A percentile compares a stretch with the other conserved stretches of the same genome.
phyloP scores from a whole-genome alignment of 352 stramenopile genomes.

The Phytophthora cryptogea region DNA sequence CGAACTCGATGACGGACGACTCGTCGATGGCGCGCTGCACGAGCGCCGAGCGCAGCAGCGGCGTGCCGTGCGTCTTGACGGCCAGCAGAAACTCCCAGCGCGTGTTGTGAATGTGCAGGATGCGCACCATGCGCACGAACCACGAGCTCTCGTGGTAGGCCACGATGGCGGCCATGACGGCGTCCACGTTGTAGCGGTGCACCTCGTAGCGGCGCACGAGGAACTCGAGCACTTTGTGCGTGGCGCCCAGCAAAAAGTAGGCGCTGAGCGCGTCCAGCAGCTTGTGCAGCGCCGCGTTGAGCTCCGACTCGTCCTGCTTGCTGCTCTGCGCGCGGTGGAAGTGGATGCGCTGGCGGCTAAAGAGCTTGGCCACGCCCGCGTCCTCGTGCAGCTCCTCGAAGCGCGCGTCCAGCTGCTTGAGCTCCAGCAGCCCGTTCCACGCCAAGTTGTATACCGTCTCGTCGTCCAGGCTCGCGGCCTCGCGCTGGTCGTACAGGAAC shows the following conservation, averaged over 20 bases:
- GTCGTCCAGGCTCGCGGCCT: constrained; percentile 80
- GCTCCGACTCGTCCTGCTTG: constrained; percentile 61
- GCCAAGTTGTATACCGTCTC: constrained; percentile 87
- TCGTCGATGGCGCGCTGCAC: constrained; percentile 80
- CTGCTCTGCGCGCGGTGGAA: constrained; percentile 78
- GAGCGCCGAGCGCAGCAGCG: constrained; percentile 67
- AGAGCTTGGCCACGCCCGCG: constrained; percentile 57
- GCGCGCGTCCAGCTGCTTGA: constrained; percentile 74
- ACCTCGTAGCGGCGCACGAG: constrained; percentile 89
- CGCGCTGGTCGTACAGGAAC: constrained; percentile 86
- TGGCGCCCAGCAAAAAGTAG: constrained; percentile 77
- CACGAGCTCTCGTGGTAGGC: constrained; percentile 87
- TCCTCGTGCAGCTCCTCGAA: constrained; percentile 73
- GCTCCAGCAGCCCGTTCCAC: constrained; percentile 80
- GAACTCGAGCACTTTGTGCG: constrained; percentile 91
- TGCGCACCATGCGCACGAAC: constrained; percentile 85
- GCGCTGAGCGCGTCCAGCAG: constrained; percentile 84
- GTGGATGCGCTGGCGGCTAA: constrained; percentile 74
- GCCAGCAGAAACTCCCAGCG: constrained; percentile 84
- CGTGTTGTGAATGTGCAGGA: constrained; percentile 80
- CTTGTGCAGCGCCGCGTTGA: constrained; percentile 66
- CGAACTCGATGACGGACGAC: constrained; percentile 73
- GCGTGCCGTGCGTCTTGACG: constrained; percentile 73
- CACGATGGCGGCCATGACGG: constrained; percentile 79
- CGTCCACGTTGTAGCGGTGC: constrained; percentile 87